Evolutionary conservation across 441 rosid species (phyloP), one percentile per base, ranked within the genome.

Genomic region (Omphalea diandra): DNA sequence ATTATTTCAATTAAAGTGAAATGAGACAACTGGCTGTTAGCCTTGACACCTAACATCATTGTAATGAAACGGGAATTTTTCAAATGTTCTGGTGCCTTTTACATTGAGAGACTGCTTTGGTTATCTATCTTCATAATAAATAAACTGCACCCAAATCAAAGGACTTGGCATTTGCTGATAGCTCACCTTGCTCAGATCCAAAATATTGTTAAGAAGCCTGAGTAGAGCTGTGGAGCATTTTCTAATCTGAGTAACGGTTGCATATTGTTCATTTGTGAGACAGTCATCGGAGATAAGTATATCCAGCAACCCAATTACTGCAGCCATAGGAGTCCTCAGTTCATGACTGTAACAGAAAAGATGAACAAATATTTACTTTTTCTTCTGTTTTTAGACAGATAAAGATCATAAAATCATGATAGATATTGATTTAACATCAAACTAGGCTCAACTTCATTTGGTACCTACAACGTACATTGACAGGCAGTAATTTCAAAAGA

Each of bases 311-410:
- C 99, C 98, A 73, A 95, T 95, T 49, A 93, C 97, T 66, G 99
- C 99, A 80, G 99, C 98, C 99, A 93, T 95, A 29, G 99, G 99
- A 9, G 98, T 96, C 88, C 99, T 84, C 84, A 96, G 63, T 78
- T 96, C 99, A 74, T 96, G 99, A 80, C 99, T 95, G 88, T n/a
- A 80, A 84, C 67, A 63, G 50, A 85, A 24, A 75, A 63, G 33
- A 55, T 6, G 35, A 64, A 35, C 22, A 2, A 5, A 58, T 44
- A 7, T 63, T 75, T 66, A 72, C 40, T 68, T 73, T 32, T 9
- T 17, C 50, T 36, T 38, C 2, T 8, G 26, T 56, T 56, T 41
- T 6, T 17, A 20, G 20, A 38, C 8, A 38, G 24, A 18, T 15
- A 14, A 67, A 68, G 2, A 32, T 24, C 33, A 9, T 12, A 15